phyloP scores from a whole-genome alignment of 2,329 filamentous ascomycete species.

The Orbilia ellipsospora region DNA sequence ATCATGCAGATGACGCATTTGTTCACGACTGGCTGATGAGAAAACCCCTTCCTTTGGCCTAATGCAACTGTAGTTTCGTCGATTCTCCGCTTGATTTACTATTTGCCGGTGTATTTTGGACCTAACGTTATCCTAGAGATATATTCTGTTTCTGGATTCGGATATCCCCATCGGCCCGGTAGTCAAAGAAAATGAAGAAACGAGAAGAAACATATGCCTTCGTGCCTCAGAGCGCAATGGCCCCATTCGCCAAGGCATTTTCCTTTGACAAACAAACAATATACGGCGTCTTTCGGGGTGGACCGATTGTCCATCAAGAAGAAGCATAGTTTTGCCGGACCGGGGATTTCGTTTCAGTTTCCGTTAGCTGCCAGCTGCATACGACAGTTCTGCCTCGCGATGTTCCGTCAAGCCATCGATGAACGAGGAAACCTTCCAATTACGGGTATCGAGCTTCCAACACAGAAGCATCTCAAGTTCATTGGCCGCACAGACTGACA shows the following conservation, averaged over 20 bases:
- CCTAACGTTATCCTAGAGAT: constrained; percentile 37
- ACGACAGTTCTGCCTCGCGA: constrained; percentile 1
- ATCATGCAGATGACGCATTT: constrained; percentile 46
- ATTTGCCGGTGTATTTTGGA: constrained; percentile 2
- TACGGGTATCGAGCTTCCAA: background rate
- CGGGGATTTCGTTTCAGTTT: constrained; percentile 8
- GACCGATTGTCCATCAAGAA: no score
- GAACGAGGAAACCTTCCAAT: constrained; percentile 14
- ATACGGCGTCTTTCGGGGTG: no score
- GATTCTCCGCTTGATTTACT: no score
- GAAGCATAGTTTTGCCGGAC: background rate
- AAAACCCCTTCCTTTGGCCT: background rate
- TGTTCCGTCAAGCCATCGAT: constrained; percentile 4
- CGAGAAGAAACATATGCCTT: constrained; percentile 8
- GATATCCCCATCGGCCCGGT: constrained; percentile 5
- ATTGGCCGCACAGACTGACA: constrained; percentile 24
- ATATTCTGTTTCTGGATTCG: constrained; percentile 12
- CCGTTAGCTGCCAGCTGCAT: background rate
- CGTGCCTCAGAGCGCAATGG: constrained; percentile 45
- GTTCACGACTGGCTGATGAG: constrained; percentile 1
- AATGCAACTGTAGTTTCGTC: constrained; percentile 7
- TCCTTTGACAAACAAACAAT: background rate
- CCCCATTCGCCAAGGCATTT: constrained; percentile 11
- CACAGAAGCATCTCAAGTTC: background rate
- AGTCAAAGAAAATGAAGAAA: background rate